Conservation (phyloP, 768 basidiomycete genomes). For the Phlegmacium glaucopus region DNA sequence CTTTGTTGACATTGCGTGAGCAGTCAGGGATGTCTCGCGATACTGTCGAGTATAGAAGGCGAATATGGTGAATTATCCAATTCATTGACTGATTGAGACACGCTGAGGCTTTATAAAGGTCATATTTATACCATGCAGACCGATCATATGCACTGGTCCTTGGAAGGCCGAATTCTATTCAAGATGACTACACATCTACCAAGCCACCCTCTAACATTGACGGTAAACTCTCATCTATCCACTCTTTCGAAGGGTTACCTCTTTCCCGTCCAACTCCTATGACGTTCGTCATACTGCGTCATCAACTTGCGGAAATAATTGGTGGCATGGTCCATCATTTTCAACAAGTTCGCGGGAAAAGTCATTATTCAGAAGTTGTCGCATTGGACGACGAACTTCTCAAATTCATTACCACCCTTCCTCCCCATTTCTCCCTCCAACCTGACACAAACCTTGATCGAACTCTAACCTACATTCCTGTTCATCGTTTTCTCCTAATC, state of each 20-base stretch:
- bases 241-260: slow-evolving; percentile 49
- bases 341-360: slow-evolving; percentile 75
- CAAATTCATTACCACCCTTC: slow-evolving; percentile 70
- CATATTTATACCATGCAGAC: slow-evolving; percentile 91
- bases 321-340: slow-evolving; percentile 92
- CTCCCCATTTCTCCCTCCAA: slow-evolving; percentile 72
- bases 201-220: slow-evolving; percentile 71
- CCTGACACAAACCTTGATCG: slow-evolving; percentile 80
- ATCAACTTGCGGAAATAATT: slow-evolving; percentile 79
- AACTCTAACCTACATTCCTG: slow-evolving; percentile 58
- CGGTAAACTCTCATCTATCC: slow-evolving; percentile 46
- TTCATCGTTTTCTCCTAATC: slow-evolving; percentile 85
- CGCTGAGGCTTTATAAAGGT: slow-evolving; percentile 36
- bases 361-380: slow-evolving; percentile 81
- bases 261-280: slow-evolving; percentile 73
- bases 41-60: slow-evolving; percentile 83
- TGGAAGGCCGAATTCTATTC: slow-evolving; percentile 86
- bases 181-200: slow-evolving; percentile 86
- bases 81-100: not conserved
- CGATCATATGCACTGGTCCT: slow-evolving; percentile 89
- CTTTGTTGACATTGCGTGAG: slow-evolving; percentile 5
- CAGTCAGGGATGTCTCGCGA: slow-evolving; percentile 66
- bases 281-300: slow-evolving; percentile 86
- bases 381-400: slow-evolving; percentile 81
- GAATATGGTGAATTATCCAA: slow-evolving; percentile 66